phyloP scores from a whole-genome alignment of 495 filamentous ascomycete genomes.

The Xylaria palmicola region DNA sequence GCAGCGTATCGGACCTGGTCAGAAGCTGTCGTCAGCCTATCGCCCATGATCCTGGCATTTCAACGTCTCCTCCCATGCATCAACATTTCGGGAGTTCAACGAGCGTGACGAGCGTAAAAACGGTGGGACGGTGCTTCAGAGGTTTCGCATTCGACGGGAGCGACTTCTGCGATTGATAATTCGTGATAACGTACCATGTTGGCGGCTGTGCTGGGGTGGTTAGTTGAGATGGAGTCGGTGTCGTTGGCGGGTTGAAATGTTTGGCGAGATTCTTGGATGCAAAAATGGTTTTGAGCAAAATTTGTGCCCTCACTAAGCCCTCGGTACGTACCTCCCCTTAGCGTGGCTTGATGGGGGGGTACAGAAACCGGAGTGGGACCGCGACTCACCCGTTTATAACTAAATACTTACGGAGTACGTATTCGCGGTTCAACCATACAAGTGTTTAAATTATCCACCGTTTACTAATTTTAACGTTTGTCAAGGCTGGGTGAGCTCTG shows the following conservation, averaged over 20 bases:
- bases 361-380: too few species aligned
- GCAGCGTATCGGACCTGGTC: slow-evolving; percentile 95
- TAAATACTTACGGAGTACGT: too few species aligned
- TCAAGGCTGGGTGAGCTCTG: too few species aligned
- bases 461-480: too few species aligned
- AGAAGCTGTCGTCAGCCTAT: slow-evolving; percentile 9
- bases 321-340: slow-evolving; percentile 29
- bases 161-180: not conserved
- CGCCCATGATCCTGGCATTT: not conserved
- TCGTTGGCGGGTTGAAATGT: slow-evolving; percentile 32
- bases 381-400: too few species aligned
- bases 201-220: slow-evolving; percentile 31
- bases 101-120: not conserved
- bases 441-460: too few species aligned
- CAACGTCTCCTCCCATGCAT: slow-evolving; percentile 2
- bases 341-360: not conserved
- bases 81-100: not conserved
- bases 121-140: not conserved
- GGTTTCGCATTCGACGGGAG: slow-evolving; percentile 7
- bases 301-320: slow-evolving; percentile 37
- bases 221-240: slow-evolving; percentile 31
- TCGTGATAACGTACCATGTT: slow-evolving; percentile 30
- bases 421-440: too few species aligned
- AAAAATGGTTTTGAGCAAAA: slow-evolving; percentile 35
- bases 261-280: slow-evolving; percentile 28